Conservation (phyloP, 2,329 filamentous ascomycete genomes). For the Conoideocrella luteorostrata region DNA sequence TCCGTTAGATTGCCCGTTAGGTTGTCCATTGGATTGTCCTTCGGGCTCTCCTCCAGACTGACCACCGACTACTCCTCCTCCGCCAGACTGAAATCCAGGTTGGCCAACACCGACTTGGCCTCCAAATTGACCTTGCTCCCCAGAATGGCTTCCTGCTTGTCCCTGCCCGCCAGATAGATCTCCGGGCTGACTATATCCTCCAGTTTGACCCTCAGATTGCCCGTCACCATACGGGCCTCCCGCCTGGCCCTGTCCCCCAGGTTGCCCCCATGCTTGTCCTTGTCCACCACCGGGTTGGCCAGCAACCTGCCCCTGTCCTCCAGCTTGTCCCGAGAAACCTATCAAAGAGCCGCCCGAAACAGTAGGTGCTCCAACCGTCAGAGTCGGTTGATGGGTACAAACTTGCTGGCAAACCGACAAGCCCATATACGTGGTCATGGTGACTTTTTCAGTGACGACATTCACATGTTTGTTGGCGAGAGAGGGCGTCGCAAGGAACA, state of each 20-base stretch:
- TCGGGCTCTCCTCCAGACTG: neutral
- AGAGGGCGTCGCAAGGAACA: conserved; percentile 3
- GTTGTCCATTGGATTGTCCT: neutral
- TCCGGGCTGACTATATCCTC: neutral
- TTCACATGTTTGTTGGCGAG: neutral
- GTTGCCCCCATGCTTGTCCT: too few relatives aligned
- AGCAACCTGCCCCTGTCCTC: neutral
- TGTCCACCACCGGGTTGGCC: neutral
- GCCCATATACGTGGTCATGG: conserved; percentile 2
- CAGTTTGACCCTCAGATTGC: neutral
- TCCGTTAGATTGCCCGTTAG: neutral
- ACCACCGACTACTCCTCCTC: too few relatives aligned
- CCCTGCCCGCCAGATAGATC: neutral
- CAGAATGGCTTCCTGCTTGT: neutral
- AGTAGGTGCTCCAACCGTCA: neutral
- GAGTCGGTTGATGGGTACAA: neutral
- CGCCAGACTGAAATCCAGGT: too few relatives aligned
- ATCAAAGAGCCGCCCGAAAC: neutral
- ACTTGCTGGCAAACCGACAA: neutral
- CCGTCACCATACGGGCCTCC: too few relatives aligned
- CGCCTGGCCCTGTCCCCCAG: neutral
- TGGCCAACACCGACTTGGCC: too few relatives aligned
- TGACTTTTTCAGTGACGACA: neutral
- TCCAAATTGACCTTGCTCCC: neutral
- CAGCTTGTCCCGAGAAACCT: neutral